Conservation (phyloP, 306 rosid genomes). For the Ochetophila trinervis region DNA sequence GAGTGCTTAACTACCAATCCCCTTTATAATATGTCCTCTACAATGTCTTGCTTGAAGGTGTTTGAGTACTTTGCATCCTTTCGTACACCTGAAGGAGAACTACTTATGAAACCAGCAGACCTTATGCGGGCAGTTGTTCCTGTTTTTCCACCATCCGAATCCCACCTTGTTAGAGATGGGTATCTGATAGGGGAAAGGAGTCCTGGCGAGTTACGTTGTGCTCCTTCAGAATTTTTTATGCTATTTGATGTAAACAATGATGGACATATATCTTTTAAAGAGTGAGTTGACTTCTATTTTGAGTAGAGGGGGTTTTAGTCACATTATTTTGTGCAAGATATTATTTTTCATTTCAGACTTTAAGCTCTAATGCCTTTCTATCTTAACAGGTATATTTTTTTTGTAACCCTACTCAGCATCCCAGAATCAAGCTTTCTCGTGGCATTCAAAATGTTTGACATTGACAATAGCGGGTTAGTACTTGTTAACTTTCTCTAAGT, state of each 20-base stretch:
- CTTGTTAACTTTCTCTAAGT: constrained; percentile 22
- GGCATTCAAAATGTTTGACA: constrained; percentile 83
- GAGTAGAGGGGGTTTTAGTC: background rate
- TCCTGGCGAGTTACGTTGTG: constrained; percentile 71
- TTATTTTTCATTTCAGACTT: background rate
- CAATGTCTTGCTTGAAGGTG: constrained; percentile 48
- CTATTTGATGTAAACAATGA: constrained; percentile 81
- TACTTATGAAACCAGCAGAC: constrained; percentile 75
- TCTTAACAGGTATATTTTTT: constrained; percentile 76
- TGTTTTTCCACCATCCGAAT: constrained; percentile 96
- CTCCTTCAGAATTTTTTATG: constrained; percentile 73
- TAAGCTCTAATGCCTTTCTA: constrained; percentile 16
- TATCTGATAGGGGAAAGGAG: constrained; percentile 79
- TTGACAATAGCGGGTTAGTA: constrained; percentile 65
- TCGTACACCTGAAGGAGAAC: constrained; percentile 61
- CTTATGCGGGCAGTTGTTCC: constrained; percentile 95
- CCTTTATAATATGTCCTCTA: constrained; percentile 19
- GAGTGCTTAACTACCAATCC: constrained; percentile 1
- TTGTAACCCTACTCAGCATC: constrained; percentile 83
- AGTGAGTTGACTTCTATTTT: constrained; percentile 47
- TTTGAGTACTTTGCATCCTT: constrained; percentile 88
- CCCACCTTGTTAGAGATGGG: constrained; percentile 88
- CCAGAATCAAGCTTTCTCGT: constrained; percentile 78
- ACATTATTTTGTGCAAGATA: background rate
- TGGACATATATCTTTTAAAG: constrained; percentile 74